These are phyloP conservation scores for Candida orba DNA, from an alignment of 805 yeast genomes.

Conservation along the genomic window DNA sequence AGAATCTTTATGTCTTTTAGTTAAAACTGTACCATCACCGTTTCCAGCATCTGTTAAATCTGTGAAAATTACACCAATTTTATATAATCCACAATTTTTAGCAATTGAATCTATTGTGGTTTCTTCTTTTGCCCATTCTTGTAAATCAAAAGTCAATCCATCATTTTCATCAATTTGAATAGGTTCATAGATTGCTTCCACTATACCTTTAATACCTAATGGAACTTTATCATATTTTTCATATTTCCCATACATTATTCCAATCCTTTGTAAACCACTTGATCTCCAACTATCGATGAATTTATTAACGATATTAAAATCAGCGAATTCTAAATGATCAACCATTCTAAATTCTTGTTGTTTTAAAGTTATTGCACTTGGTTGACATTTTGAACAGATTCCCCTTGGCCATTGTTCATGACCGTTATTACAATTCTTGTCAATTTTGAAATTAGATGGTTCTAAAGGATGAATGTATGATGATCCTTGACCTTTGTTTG, in stretches of 20 bases:
- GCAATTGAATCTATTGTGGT: constrained; percentile 48
- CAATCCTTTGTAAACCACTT: constrained; percentile 82
- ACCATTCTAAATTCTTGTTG: constrained; percentile 92
- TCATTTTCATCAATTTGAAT: constrained; percentile 83
- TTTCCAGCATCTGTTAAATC: constrained; percentile 84
- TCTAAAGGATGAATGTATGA: constrained; percentile 78
- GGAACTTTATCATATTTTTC: constrained; percentile 78
- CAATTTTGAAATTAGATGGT: constrained; percentile 61
- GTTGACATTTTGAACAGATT: constrained; percentile 94
- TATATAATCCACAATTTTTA: constrained; percentile 48
- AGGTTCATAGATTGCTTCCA: constrained; percentile 91
- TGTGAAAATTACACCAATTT: constrained; percentile 82
- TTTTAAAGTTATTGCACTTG: constrained; percentile 87
- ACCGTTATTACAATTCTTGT: constrained; percentile 62
- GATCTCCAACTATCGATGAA: constrained; percentile 91
- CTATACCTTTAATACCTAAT: constrained; percentile 87
- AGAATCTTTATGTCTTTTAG: constrained; percentile 88
- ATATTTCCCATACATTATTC: constrained; percentile 77
- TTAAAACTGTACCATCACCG: constrained; percentile 82
- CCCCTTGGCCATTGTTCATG: constrained; percentile 94
- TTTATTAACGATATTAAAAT: constrained; percentile 61
- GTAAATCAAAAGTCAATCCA: constrained; percentile 61
- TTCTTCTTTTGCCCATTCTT: constrained; percentile 41
- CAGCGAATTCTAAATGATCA: constrained; percentile 90
- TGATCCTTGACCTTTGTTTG: constrained; percentile 47